Base-by-base conservation (phyloP, 371 early-diverging fungal species). In the Batrachochytrium dendrobatidis region DNA sequence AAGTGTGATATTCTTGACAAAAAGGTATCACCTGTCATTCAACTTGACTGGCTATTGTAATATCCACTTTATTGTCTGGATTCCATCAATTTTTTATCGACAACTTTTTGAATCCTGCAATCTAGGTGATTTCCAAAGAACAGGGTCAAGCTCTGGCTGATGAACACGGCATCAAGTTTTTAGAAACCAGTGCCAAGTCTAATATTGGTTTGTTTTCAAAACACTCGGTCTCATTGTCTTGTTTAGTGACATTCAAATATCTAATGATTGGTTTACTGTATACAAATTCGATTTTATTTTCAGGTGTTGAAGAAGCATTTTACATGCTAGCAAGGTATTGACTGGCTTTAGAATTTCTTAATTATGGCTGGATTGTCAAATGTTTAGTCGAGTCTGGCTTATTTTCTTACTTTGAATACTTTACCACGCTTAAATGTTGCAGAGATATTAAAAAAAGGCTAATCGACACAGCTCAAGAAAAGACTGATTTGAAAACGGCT, bases 1-100 rank as follows among this genome's bases (percentile, higher is more conserved):
- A 99, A 99, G 84, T 89, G 92, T 66, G 99, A 99, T 78, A 81
- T 97, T 73, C 80, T 81, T 56, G 89, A 89, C 62, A 88, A 89
- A 71, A 91, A 92, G 79, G 85, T 85, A 46, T 86, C 30, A 45
- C 24, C 43, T 55, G 55, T 22, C 4, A n/a, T n/a, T 20, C 3
- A 22, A 15, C 7, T 31, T 39, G 87, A 85, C 32, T 83, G 81
- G 39, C 39, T 24, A 31, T 48, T 28, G 15, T 35, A 43, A 56
- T 18, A 43, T 22, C 20, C 7, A 10, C 35, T 26, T 64, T 46
- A 25, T 44, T 44, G 18, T 39, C 32, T 34, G 24, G 59, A 26
- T 34, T 2, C 26, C 30, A 50, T 39, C 39, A 17, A 22, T 46
- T 17, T 6, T 8, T 22, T 17, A 5, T 8, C 24, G 5, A 5